Conservation (phyloP, 257 asterid species). For the Rehmannia glutinosa region DNA sequence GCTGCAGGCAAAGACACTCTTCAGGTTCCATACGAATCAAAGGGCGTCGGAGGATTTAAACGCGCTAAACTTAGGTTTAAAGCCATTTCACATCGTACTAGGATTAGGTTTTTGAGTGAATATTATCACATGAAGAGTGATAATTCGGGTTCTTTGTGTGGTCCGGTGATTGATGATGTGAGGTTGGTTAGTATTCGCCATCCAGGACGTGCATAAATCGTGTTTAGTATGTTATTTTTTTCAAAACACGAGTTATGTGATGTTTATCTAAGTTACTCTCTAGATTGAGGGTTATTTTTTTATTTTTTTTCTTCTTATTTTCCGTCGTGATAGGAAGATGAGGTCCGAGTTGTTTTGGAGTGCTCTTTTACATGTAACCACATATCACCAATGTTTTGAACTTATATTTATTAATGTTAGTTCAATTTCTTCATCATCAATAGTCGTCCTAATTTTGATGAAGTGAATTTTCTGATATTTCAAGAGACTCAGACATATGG, state of each 20-base stretch:
- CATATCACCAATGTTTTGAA: neutral
- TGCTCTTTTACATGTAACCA: slow-evolving; percentile 13
- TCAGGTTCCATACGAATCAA: slow-evolving; percentile 52
- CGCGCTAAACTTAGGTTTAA: slow-evolving; percentile 45
- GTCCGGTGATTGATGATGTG: slow-evolving; percentile 74
- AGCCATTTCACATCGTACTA: slow-evolving; percentile 38
- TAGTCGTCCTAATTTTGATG: too few species aligned
- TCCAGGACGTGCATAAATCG: neutral
- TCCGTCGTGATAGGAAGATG: neutral
- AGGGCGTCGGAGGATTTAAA: slow-evolving; percentile 58
- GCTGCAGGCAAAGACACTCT: slow-evolving; percentile 40
- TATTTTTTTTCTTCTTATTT: neutral
- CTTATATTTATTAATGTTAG: neutral
- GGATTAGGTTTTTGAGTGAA: slow-evolving; percentile 66
- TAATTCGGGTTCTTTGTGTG: slow-evolving; percentile 68
- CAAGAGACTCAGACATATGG: neutral
- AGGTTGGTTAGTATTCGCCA: slow-evolving; percentile 39
- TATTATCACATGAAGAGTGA: slow-evolving; percentile 72
- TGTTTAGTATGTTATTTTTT: neutral
- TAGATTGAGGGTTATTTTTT: neutral
- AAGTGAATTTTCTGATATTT: neutral
- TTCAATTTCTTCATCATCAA: neutral
- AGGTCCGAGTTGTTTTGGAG: neutral
- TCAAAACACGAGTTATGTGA: neutral
- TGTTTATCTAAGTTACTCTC: neutral